These are phyloP conservation scores for Microsporum ferrugineum DNA, from an alignment of 2,329 filamentous ascomycete genomes.

Conservation along the genomic window DNA sequence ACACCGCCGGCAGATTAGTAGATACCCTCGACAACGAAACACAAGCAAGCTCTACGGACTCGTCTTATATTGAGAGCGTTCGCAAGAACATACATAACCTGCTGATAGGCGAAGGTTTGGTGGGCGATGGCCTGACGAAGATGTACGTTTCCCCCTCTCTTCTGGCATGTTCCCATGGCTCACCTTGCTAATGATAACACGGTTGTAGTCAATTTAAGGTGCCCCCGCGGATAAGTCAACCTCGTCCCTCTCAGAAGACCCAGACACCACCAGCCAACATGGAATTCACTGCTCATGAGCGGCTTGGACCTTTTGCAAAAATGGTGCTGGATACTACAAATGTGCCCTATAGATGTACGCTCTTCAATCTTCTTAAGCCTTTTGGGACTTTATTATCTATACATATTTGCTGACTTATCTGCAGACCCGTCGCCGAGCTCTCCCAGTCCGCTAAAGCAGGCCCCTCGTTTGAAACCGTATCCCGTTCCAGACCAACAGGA, in stretches of 20 bases:
- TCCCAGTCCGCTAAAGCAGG: conserved; percentile 17
- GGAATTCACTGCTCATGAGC: conserved; percentile 18
- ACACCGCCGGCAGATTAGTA: conserved; percentile 43
- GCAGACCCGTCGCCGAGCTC: conserved; percentile 26
- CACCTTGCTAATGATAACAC: neutral
- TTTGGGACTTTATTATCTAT: neutral
- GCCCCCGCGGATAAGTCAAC: conserved; percentile 20
- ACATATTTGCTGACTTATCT: neutral
- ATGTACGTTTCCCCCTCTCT: neutral
- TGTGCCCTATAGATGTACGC: conserved; percentile 33
- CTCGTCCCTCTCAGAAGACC: conserved; percentile 9
- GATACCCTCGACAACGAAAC: conserved; percentile 63
- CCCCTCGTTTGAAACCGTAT: conserved; percentile 12
- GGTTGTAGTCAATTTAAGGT: conserved; percentile 33
- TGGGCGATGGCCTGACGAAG: conserved; percentile 7
- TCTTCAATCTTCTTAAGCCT: neutral
- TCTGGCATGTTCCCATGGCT: neutral
- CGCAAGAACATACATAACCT: conserved; percentile 65
- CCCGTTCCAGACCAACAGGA: conserved; percentile 10
- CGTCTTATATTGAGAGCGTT: conserved; percentile 57
- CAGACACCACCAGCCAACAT: conserved; percentile 13
- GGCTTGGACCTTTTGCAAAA: conserved; percentile 43
- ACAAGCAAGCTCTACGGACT: conserved; percentile 42
- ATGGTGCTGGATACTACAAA: conserved; percentile 42
- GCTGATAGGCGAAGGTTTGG: conserved; percentile 29